These are phyloP conservation scores for Fusarium heterosporum DNA, from an alignment of 2,329 filamentous ascomycete species.

Conservation along the genomic window DNA sequence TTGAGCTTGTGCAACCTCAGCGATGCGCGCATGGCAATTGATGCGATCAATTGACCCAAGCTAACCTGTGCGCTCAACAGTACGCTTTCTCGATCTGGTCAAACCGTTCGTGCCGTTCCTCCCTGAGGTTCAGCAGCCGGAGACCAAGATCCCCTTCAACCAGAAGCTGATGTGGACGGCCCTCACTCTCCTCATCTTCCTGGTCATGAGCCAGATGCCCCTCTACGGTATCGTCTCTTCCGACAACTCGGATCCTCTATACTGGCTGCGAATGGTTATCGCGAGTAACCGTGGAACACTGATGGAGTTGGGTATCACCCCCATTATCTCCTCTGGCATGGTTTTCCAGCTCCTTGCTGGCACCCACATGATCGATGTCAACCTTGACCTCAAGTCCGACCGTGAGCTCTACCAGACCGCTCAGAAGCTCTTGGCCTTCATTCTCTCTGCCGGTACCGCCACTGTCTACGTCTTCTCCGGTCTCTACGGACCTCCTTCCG, in stretches of 20 bases:
- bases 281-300: conserved; percentile 97
- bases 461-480: conserved; percentile 98
- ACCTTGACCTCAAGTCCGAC: conserved; percentile 99
- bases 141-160: conserved; percentile 99
- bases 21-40: conserved; percentile 43
- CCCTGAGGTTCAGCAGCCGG: conserved; percentile 97
- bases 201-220: conserved; percentile 99
- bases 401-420: conserved; percentile 99
- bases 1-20: conserved; percentile 35
- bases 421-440: conserved; percentile 98
- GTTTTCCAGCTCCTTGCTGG: conserved; percentile 99
- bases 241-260: conserved; percentile 96
- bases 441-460: conserved; percentile 96
- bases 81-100: conserved; percentile 99
- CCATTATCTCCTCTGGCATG: conserved; percentile 99
- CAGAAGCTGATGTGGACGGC: conserved; percentile 97
- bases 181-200: conserved; percentile 95
- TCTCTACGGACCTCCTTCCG: conserved; percentile 95
- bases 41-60: conserved; percentile 22
- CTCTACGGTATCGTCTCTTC: conserved; percentile 99
- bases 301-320: conserved; percentile 97
- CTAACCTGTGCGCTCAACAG: conserved; percentile 61
- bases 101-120: conserved; percentile 99
- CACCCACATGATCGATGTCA: conserved; percentile 99
- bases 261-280: conserved; percentile 99